These are phyloP conservation scores for Oldenlandia corymbosa DNA, from an alignment of 257 asterid genomes.

Conservation along the genomic window DNA sequence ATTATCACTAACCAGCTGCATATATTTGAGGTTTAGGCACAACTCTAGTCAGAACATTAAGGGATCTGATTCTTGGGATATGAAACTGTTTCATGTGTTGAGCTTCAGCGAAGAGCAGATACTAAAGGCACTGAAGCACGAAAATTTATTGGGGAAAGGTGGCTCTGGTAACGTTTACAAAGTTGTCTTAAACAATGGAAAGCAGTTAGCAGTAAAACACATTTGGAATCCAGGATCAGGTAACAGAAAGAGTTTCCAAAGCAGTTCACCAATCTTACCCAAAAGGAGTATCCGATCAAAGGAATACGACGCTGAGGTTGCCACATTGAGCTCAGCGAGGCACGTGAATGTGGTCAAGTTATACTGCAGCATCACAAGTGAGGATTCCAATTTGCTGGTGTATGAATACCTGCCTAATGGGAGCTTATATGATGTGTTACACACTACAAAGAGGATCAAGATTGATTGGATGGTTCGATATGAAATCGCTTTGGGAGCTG, in stretches of 20 bases:
- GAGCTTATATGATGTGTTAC: constrained; percentile 40
- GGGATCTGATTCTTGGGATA: constrained; percentile 33
- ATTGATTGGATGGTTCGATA: constrained; percentile 41
- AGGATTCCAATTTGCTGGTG: constrained; percentile 41
- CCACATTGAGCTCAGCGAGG: constrained; percentile 36
- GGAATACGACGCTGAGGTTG: constrained; percentile 41
- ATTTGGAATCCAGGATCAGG: constrained; percentile 25
- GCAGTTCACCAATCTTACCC: constrained; percentile 26
- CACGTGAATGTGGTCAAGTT: constrained; percentile 44
- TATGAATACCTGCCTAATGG: constrained; percentile 42
- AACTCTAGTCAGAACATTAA: constrained; percentile 3
- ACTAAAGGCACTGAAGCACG: constrained; percentile 31
- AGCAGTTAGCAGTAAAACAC: constrained; percentile 41
- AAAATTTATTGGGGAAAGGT: constrained; percentile 38
- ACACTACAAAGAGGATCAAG: constrained; percentile 19
- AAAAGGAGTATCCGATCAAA: constrained; percentile 18
- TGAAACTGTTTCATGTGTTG: constrained; percentile 31
- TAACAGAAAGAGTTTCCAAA: constrained; percentile 15
- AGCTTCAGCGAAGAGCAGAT: constrained; percentile 41
- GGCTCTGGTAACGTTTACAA: constrained; percentile 44
- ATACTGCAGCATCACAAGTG: constrained; percentile 39
- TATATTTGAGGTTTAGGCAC: constrained; percentile 19
- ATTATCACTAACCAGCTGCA: constrained; percentile 17
- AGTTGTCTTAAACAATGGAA: constrained; percentile 28
- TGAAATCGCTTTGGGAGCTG: constrained; percentile 40